A percentile compares a stretch with the other conserved stretches of the same genome.
phyloP scores from a whole-genome alignment of 176 grass and related monocot genomes.

The Rhynchospora pubera region DNA sequence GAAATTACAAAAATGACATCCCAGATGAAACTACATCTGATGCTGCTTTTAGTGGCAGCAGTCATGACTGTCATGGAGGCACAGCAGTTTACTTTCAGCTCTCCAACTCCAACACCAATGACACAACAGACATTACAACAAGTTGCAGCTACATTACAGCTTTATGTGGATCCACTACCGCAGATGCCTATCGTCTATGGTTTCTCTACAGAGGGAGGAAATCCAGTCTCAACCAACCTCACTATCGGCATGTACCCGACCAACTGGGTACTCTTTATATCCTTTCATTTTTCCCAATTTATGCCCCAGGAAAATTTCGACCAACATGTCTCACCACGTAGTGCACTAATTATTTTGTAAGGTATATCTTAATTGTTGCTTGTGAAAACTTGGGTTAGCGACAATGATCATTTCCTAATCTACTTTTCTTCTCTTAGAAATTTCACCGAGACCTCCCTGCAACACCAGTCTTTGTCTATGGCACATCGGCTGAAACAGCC shows the following conservation, averaged over 20 bases:
- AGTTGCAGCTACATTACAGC: conserved; percentile 36
- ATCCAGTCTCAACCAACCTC: conserved; percentile 32
- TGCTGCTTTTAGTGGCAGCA: background rate
- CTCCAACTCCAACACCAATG: background rate
- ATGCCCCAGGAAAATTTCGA: background rate
- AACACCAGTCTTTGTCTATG: background rate
- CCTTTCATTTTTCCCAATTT: background rate
- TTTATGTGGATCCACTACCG: conserved; percentile 45
- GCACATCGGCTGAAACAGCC: background rate
- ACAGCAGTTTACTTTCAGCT: background rate
- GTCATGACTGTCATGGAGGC: background rate
- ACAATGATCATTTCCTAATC: background rate
- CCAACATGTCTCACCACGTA: background rate
- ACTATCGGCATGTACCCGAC: conserved; percentile 57
- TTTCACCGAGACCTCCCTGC: background rate
- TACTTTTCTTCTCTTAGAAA: background rate
- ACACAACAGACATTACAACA: conserved; percentile 23
- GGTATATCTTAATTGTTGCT: too few species aligned
- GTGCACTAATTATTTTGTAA: too few species aligned
- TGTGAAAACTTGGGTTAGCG: too few species aligned
- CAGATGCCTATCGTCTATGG: conserved; percentile 45
- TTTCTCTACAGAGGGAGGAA: conserved; percentile 8
- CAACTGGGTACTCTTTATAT: conserved; percentile 34
- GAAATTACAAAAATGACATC: background rate
- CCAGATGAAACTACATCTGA: background rate